These are phyloP conservation scores for Boletus vermiculosoides DNA, from an alignment of 768 basidiomycete species.

Conservation along the genomic window DNA sequence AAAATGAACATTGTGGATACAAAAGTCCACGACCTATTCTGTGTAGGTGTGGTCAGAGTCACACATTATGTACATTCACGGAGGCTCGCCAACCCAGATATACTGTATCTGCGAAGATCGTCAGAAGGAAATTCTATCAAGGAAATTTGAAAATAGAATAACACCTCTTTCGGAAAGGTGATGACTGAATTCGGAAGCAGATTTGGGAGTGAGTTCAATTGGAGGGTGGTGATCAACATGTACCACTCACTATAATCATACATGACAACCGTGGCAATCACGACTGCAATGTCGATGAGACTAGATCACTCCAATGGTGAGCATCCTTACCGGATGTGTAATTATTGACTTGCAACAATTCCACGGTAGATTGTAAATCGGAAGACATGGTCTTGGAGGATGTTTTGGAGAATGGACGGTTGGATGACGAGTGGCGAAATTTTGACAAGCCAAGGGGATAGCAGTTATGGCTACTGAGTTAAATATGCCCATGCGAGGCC, in stretches of 20 bases:
- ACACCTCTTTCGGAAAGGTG: conserved; percentile 18
- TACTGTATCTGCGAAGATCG: not conserved
- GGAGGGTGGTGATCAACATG: not conserved
- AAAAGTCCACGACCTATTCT: conserved; percentile 18
- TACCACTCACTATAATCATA: not conserved
- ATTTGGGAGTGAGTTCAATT: not conserved
- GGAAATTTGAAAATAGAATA: not conserved
- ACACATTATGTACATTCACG: not conserved
- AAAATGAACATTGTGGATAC: not conserved
- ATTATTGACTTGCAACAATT: not conserved
- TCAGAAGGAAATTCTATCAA: not conserved
- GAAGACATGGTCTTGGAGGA: conserved; percentile 13
- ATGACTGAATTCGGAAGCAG: conserved; percentile 9
- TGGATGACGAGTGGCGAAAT: not conserved
- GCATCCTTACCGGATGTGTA: conserved; percentile 4
- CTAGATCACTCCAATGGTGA: not conserved
- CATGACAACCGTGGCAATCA: not conserved
- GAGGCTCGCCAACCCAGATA: conserved; percentile 17
- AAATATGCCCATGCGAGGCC: not conserved
- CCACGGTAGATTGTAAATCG: conserved; percentile 3
- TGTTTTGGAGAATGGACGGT: not conserved
- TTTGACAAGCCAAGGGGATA: not conserved
- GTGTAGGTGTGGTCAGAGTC: not conserved
- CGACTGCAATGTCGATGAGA: conserved; percentile 14
- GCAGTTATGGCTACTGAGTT: not conserved